These are phyloP conservation scores for Annona squamosa DNA, from an alignment of 164 flowering plant species.

Conservation along the genomic window DNA sequence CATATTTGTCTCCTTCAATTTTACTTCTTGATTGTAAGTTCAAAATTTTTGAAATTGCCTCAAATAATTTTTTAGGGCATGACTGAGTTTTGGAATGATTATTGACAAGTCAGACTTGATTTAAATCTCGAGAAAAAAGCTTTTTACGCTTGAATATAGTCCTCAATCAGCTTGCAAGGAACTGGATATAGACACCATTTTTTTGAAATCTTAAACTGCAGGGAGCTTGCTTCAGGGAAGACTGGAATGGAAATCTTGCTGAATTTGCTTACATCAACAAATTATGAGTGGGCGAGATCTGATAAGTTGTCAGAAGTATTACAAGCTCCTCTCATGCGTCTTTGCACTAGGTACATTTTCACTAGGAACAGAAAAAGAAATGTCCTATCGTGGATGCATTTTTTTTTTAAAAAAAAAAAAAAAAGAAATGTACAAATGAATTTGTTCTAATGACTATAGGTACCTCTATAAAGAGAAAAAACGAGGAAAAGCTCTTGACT, in stretches of 20 bases:
- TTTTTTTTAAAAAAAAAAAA: no score
- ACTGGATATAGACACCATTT: neutral
- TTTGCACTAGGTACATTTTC: conserved; percentile 66
- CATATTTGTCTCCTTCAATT: no score
- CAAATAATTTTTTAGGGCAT: neutral
- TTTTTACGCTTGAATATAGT: neutral
- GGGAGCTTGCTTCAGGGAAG: conserved; percentile 42
- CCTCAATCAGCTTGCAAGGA: neutral
- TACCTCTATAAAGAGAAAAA: conserved; percentile 89
- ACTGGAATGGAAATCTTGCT: conserved; percentile 70
- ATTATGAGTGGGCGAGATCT: conserved; percentile 56
- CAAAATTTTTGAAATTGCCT: neutral
- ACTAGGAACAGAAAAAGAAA: neutral
- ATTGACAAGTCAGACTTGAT: neutral
- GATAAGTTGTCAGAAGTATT: conserved; percentile 35
- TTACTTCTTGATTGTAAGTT: no score
- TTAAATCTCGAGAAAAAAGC: neutral
- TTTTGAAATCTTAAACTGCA: conserved; percentile 20
- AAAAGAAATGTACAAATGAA: neutral
- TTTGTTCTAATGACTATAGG: conserved; percentile 25
- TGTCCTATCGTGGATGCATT: no score
- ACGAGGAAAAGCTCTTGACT: conserved; percentile 87
- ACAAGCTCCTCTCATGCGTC: conserved; percentile 59
- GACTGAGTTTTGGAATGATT: neutral
- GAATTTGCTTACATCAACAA: conserved; percentile 43